Conservation (phyloP, 2,329 filamentous ascomycete genomes). For the Venturia asperata region DNA sequence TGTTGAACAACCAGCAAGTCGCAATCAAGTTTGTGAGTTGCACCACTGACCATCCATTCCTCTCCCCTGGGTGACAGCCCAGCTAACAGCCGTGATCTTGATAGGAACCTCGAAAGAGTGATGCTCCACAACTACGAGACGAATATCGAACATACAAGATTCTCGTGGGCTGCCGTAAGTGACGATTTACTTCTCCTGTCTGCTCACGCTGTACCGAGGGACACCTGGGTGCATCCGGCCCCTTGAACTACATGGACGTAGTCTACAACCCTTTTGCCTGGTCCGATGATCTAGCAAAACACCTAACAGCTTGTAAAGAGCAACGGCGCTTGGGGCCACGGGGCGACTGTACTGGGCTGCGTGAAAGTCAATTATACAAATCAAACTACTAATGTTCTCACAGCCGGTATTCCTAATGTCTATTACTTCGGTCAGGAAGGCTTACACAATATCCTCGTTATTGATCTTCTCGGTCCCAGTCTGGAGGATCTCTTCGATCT, state of each 20-base stretch:
- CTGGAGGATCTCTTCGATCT: slow-evolving; percentile 96
- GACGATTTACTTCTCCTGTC: slow-evolving; percentile 6
- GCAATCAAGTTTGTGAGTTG: slow-evolving; percentile 94
- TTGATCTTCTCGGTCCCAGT: slow-evolving; percentile 89
- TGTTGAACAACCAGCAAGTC: slow-evolving; percentile 98
- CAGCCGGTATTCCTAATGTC: slow-evolving; percentile 97
- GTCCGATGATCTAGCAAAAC: background rate
- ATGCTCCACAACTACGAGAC: slow-evolving; percentile 94
- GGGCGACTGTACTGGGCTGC: background rate
- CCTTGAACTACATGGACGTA: background rate
- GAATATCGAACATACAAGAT: slow-evolving; percentile 99
- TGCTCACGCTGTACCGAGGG: slow-evolving; percentile 15
- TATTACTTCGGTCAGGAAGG: slow-evolving; percentile 99
- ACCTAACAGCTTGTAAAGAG: background rate
- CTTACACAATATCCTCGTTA: slow-evolving; percentile 97
- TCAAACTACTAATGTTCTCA: slow-evolving; percentile 9
- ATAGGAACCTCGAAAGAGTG: slow-evolving; percentile 97
- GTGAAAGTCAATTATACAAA: slow-evolving; percentile 30
- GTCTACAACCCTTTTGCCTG: background rate
- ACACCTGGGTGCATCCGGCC: slow-evolving; percentile 1
- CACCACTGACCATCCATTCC: background rate
- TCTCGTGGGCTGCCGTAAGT: slow-evolving; percentile 96
- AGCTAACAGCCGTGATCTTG: background rate
- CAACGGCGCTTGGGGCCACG: too few relatives aligned
- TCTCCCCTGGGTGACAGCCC: slow-evolving; percentile 1